Evolutionary conservation across 2,329 filamentous ascomycete genomes (phyloP), one percentile per base, ranked within the genome.

Genomic region (Apiospora kogelbergensis): DNA sequence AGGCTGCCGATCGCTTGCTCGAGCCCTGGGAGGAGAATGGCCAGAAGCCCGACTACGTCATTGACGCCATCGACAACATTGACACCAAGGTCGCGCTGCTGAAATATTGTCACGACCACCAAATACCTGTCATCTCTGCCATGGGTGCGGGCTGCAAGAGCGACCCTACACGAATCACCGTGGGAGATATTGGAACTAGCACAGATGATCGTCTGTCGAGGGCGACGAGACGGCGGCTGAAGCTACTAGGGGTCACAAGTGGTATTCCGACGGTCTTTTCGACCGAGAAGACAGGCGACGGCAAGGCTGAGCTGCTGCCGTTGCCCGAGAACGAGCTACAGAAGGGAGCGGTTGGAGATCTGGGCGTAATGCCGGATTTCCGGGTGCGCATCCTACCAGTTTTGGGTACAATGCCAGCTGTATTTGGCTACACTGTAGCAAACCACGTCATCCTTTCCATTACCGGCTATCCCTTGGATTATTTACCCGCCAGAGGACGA

Each of bases 41-140:
- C 20, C 88, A 86, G 77, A 86, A 86, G 74, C 94, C 95, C 1
- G 91, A 95, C 75, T 99, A 91, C 76, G 90, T 99, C n/a, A 89
- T 99, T 44, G 96, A 99, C 80, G 97, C 95, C 26, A 99, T 99
- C 73, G 96, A 99, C 80, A 98, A 99, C 78, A 98, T 99, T 71
- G 93, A 97, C 66, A 97, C 94, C 67, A 99, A 99, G 82, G 95
- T 99, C 3, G 92, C 91, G 22, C 83, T 99, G 68, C 85, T 99
- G 48, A 90, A 94, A 75, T 97, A 97, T 81, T 99, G 96, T 81
- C 86, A 95, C 78, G 88, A 90, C 70, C 87, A 94, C 77, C 84
- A 86, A 1, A 84, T 98, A 33, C 91, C 90, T 0, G 94, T 99
- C 37, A 95, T 99, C 71, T 96, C 94, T 20, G 93, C 94, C 41